Base-by-base conservation (phyloP, 768 basidiomycete species). In the Lactarius evosmus region DNA sequence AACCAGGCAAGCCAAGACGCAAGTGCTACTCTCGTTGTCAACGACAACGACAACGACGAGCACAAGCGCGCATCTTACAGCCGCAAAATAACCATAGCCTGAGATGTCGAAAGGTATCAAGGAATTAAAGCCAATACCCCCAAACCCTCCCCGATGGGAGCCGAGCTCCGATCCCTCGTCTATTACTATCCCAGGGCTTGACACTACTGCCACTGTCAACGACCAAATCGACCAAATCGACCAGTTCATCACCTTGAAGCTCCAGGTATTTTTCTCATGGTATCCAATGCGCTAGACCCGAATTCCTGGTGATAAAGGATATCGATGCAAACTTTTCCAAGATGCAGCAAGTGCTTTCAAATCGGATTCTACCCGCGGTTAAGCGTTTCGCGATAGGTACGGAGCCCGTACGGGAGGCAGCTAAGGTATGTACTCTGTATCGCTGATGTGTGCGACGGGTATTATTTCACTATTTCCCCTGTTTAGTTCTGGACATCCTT, bases 191-290 rank as follows among this genome's bases (percentile, higher is more conserved):
- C 86, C 89, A 8, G 91, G 91, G 0, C 78, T 93, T 40, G 88
- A 93, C 69, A 83, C 81, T 0, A 79, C 77, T 11, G 88, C 89
- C 27, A 80, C 89, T 25, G 77, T 85, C 29, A 82, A 82, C 63
- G 93, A 88, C 70, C 95, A 97, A 77, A 88, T 94, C 59, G 93
- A 96, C 71, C 92, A 95, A 75, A 93, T 97, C 62, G 95, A 98
- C 75, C 95, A 97, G 72, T 81, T 95, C 70, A 95, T 96, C 66
- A 95, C 95, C 9, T 82, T 95, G 58, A 89, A 94, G 68, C 79
- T 98, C 12, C 95, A 95, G 83, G 93, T 89, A 60, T 60, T 61
- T 52, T 32, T 44, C 16, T 53, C 27, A 49, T 63, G 54, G 44
- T 62, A 36, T 62, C 61, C 17, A 46, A 19, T 16, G 32, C 52